A percentile compares a stretch with the other conserved stretches of the same genome.
Evolutionary conservation across 352 stramenopile species (phyloP).

Genomic region (Pythium phragmitis): DNA sequence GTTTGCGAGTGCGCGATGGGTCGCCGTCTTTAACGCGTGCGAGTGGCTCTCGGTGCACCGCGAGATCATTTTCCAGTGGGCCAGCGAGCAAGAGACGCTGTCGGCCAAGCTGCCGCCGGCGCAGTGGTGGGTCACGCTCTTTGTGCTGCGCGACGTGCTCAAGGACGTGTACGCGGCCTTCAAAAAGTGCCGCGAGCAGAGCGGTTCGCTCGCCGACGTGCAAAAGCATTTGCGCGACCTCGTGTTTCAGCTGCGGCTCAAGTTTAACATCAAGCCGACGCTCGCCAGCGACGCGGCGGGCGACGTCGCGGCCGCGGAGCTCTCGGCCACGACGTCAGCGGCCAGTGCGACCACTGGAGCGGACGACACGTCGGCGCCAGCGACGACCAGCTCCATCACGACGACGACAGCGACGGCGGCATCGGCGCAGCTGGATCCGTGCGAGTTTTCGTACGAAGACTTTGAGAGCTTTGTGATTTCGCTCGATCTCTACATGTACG

Average conservation of each 20-base stretch:
- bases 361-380: too few relatives aligned
- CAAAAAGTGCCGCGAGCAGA: conserved; percentile 33
- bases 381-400: neutral
- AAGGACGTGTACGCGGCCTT: conserved; percentile 42
- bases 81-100: conserved; percentile 29
- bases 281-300: neutral
- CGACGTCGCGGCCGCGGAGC: neutral
- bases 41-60: conserved; percentile 49
- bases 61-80: conserved; percentile 44
- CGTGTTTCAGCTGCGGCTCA: conserved; percentile 47
- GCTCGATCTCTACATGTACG: conserved; percentile 58
- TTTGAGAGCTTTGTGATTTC: conserved; percentile 47
- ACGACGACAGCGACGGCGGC: neutral
- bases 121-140: conserved; percentile 45
- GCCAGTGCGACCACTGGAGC: neutral
- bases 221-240: conserved; percentile 47
- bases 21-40: conserved; percentile 38
- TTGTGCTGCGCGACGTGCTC: conserved; percentile 45
- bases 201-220: conserved; percentile 35
- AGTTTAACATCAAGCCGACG: conserved; percentile 47
- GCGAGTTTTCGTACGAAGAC: conserved; percentile 54
- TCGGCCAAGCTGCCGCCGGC: conserved; percentile 24
- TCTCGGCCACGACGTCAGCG: neutral
- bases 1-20: conserved; percentile 34
- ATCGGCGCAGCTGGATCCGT: conserved; percentile 29